phyloP scores from a whole-genome alignment of 2,329 filamentous ascomycete genomes.

The Calonectria pseudoturangicola region DNA sequence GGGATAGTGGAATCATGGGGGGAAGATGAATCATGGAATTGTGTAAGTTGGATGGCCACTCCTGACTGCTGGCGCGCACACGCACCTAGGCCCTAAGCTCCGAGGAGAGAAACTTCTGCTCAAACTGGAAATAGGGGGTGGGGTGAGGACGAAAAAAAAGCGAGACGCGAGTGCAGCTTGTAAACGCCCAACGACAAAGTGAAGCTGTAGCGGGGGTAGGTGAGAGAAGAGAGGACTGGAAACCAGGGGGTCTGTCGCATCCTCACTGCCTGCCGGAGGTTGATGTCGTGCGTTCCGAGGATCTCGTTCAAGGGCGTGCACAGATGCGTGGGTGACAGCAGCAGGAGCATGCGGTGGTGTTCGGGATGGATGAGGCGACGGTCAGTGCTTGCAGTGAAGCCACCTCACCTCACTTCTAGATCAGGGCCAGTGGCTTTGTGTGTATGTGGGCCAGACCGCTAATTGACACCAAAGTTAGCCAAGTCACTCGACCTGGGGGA shows the following conservation, averaged over 20 bases:
- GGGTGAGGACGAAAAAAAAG: conserved; percentile 2
- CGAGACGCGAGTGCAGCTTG: background rate
- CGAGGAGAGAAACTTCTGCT: background rate
- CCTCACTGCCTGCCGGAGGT: conserved; percentile 25
- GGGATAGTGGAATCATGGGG: conserved; percentile 40
- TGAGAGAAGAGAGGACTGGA: conserved; percentile 25
- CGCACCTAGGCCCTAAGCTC: background rate
- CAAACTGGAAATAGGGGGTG: conserved; percentile 14
- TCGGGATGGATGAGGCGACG: conserved; percentile 31
- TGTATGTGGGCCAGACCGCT: conserved; percentile 28
- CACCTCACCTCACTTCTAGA: conserved; percentile 22
- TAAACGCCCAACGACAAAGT: background rate
- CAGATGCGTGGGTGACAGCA: conserved; percentile 7
- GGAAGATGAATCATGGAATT: conserved; percentile 39
- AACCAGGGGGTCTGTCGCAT: conserved; percentile 29
- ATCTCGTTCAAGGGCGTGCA: conserved; percentile 16
- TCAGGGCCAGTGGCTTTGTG: conserved; percentile 5
- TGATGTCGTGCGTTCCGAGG: conserved; percentile 26
- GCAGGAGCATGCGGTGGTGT: conserved; percentile 30
- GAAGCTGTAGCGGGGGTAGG: conserved; percentile 5
- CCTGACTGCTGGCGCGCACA: background rate
- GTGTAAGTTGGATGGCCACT: conserved; percentile 38
- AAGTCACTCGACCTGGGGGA: conserved; percentile 34
- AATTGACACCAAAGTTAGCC: conserved; percentile 31
- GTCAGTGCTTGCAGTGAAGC: conserved; percentile 34